These are phyloP conservation scores for Phoma sp. DNA, from an alignment of 2,329 filamentous ascomycete species.

Conservation along the genomic window DNA sequence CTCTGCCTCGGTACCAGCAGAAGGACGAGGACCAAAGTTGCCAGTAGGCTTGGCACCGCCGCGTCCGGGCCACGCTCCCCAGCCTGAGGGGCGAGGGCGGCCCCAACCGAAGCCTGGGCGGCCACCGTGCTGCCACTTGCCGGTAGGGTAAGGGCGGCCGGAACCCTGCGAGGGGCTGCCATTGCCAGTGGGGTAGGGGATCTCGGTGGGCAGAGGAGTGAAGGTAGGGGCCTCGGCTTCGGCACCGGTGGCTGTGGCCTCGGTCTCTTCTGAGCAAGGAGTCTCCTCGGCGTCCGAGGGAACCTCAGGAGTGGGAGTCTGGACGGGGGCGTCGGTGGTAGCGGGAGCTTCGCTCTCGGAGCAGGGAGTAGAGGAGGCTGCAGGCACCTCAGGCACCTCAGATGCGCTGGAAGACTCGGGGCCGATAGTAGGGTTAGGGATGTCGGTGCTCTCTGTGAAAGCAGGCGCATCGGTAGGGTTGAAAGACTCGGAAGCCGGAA, in stretches of 20 bases:
- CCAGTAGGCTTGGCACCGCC: slow-evolving; percentile 9
- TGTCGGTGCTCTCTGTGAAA: slow-evolving; percentile 22
- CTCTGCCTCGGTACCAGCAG: slow-evolving; percentile 11
- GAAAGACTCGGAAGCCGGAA: slow-evolving; percentile 26
- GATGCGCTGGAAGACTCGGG: slow-evolving; percentile 19
- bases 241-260: slow-evolving; percentile 1
- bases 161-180: slow-evolving; percentile 5
- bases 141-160: slow-evolving; percentile 15
- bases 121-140: slow-evolving; percentile 9
- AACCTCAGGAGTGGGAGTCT: slow-evolving; percentile 1
- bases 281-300: slow-evolving; percentile 13
- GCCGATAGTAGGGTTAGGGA: slow-evolving; percentile 16
- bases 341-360: not conserved
- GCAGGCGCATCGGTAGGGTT: slow-evolving; percentile 24
- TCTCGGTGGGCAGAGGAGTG: slow-evolving; percentile 4
- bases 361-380: slow-evolving; percentile 1
- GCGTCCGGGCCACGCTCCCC: slow-evolving; percentile 17
- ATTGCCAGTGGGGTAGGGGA: not conserved
- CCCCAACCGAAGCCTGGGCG: slow-evolving; percentile 23
- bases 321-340: not conserved
- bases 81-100: slow-evolving; percentile 25
- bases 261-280: slow-evolving; percentile 7
- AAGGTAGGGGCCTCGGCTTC: slow-evolving; percentile 2
- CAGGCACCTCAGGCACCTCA: slow-evolving; percentile 4
- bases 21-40: slow-evolving; percentile 8